A percentile compares a stretch with the other conserved stretches of the same genome.
Evolutionary conservation across 2,329 filamentous ascomycete species (phyloP).

Genomic region (Ceratocystis alfenasii): DNA sequence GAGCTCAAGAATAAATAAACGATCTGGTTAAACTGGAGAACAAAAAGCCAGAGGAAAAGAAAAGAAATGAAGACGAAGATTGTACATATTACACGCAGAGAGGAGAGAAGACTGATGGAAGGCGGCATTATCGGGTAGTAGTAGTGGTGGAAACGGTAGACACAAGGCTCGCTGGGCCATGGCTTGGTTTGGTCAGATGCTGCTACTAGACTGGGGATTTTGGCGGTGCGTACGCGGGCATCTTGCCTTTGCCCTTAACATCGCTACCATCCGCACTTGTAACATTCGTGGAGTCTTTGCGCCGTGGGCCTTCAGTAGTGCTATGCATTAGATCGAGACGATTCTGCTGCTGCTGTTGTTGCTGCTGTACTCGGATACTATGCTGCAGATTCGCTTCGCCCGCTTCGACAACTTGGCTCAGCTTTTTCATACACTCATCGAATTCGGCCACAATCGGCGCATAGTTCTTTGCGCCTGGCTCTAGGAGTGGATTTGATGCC

Average conservation of each 20-base stretch:
- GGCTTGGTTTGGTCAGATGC: too few species aligned
- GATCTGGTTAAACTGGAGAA: background rate
- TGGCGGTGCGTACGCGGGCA: background rate
- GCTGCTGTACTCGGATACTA: slow-evolving; percentile 20
- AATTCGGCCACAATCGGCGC: slow-evolving; percentile 44
- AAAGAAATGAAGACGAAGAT: background rate
- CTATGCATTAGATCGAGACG: background rate
- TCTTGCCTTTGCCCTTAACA: slow-evolving; percentile 5
- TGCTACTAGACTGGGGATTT: background rate
- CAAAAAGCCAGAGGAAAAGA: background rate
- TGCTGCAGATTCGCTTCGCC: slow-evolving; percentile 35
- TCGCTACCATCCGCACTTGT: slow-evolving; percentile 19
- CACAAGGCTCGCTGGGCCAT: too few species aligned
- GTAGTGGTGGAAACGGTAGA: too few species aligned
- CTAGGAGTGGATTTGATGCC: slow-evolving; percentile 16
- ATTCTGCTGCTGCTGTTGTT: slow-evolving; percentile 20
- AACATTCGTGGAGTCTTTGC: slow-evolving; percentile 2
- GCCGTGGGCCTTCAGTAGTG: background rate
- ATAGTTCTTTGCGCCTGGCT: slow-evolving; percentile 34
- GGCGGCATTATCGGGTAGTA: background rate
- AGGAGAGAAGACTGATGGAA: background rate
- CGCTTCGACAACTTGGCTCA: slow-evolving; percentile 44
- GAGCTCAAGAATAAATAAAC: background rate
- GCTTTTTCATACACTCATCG: slow-evolving; percentile 42
- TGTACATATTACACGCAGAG: background rate